Percentiles rank a stretch among this genome's conserved stretches.
Evolutionary conservation across 495 filamentous ascomycete species (phyloP).

Genomic region (Penicillium daleae): DNA sequence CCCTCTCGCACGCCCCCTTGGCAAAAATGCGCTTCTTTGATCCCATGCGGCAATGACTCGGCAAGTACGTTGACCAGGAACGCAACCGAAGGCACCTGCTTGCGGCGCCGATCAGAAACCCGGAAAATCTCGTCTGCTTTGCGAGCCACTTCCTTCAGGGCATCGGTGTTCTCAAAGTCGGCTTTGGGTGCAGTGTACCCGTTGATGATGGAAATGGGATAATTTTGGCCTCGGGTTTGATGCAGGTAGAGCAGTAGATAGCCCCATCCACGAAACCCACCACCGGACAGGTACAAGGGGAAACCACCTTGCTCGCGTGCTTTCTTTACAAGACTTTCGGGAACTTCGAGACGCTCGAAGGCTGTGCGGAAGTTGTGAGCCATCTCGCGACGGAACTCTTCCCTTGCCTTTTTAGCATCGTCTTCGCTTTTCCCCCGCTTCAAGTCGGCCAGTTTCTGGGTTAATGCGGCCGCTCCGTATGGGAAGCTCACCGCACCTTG

Average conservation of each 20-base stretch:
- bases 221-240: conserved; percentile 66
- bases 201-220: conserved; percentile 85
- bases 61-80: conserved; percentile 75
- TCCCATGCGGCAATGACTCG: conserved; percentile 64
- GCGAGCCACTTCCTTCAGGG: conserved; percentile 56
- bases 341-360: conserved; percentile 59
- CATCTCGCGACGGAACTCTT: conserved; percentile 59
- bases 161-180: conserved; percentile 63
- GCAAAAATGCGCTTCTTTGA: conserved; percentile 78
- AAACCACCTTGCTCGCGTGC: conserved; percentile 56
- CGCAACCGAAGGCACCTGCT: conserved; percentile 82
- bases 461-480: conserved; percentile 85
- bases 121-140: conserved; percentile 66
- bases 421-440: conserved; percentile 37
- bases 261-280: conserved; percentile 90
- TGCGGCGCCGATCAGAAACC: conserved; percentile 77
- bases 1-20: conserved; percentile 88
- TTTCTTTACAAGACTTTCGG: conserved; percentile 52
- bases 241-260: conserved; percentile 71
- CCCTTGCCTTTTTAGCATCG: conserved; percentile 34
- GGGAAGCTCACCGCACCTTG: conserved; percentile 63
- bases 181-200: conserved; percentile 68
- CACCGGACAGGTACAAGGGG: conserved; percentile 80
- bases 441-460: conserved; percentile 56
- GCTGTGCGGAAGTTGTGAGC: conserved; percentile 61